A percentile compares a stretch with the other conserved stretches of the same genome.
Evolutionary conservation across 2,329 filamentous ascomycete genomes (phyloP).

Genomic region (Talaromyces sp.): DNA sequence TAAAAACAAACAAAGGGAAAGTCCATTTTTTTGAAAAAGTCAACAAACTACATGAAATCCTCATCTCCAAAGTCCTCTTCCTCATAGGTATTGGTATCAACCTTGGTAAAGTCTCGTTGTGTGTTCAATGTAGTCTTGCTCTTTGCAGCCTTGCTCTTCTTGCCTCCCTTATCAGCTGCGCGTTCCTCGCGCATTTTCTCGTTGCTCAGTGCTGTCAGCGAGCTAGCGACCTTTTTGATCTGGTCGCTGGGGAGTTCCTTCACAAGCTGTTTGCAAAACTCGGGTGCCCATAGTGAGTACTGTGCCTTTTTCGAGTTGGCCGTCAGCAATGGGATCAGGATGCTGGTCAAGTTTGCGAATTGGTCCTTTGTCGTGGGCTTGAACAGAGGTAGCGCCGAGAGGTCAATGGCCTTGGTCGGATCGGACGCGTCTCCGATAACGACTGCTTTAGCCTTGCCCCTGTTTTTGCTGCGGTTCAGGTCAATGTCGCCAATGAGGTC

Average conservation of each 20-base stretch:
- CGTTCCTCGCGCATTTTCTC: conserved; percentile 99
- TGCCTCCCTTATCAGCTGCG: conserved; percentile 83
- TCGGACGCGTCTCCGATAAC: conserved; percentile 66
- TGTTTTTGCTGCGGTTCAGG: conserved; percentile 56
- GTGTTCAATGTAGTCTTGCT: conserved; percentile 79
- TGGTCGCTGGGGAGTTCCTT: conserved; percentile 87
- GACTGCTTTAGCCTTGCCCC: conserved; percentile 59
- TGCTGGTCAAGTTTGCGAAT: conserved; percentile 74
- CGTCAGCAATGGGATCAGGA: conserved; percentile 72
- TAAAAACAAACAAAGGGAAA: neutral
- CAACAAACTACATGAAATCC: conserved; percentile 43
- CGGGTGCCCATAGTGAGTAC: conserved; percentile 83
- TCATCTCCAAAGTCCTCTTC: conserved; percentile 74
- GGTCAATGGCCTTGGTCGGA: conserved; percentile 74
- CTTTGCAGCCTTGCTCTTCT: conserved; percentile 97
- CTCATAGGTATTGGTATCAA: conserved; percentile 73
- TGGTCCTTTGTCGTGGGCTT: conserved; percentile 82
- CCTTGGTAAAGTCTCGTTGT: conserved; percentile 51
- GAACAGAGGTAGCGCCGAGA: conserved; percentile 76
- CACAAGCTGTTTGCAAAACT: conserved; percentile 80
- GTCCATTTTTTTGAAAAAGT: neutral
- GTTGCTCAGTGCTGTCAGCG: conserved; percentile 83
- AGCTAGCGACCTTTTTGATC: conserved; percentile 91
- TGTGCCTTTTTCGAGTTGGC: conserved; percentile 80
- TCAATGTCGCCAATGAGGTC: conserved; percentile 80